Conservation (phyloP, 805 yeast species). For the Debaryomyces hansenii region DNA sequence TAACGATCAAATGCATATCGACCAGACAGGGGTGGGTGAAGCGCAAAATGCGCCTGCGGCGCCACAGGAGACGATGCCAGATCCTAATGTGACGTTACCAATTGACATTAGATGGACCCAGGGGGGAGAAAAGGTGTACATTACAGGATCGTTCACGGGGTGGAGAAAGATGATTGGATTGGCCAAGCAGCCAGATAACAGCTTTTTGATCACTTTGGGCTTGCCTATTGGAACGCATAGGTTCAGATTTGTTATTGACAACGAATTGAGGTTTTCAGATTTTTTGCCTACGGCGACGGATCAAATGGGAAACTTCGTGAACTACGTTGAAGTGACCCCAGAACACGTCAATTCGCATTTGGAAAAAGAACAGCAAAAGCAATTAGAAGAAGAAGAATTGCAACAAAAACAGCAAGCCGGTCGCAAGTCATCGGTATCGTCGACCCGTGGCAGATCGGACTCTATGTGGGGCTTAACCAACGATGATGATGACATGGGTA, state of each 20-base stretch:
- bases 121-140: conserved; percentile 95
- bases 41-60: neutral
- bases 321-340: conserved; percentile 76
- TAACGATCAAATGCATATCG: conserved; percentile 18
- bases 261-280: conserved; percentile 86
- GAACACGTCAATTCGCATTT: conserved; percentile 33
- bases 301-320: conserved; percentile 93
- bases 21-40: conserved; percentile 3
- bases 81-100: conserved; percentile 39
- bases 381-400: conserved; percentile 10
- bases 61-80: conserved; percentile 8
- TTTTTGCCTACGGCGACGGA: conserved; percentile 95
- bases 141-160: conserved; percentile 96
- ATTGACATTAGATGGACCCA: conserved; percentile 88
- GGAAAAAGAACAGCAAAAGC: conserved; percentile 21
- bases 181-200: conserved; percentile 51
- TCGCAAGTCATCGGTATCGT: conserved; percentile 32
- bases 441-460: conserved; percentile 43
- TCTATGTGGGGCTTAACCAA: conserved; percentile 57
- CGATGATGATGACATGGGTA: conserved; percentile 81
- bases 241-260: conserved; percentile 90
- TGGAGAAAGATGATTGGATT: conserved; percentile 98
- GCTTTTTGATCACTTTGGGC: conserved; percentile 68
- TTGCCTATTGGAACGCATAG: conserved; percentile 91
- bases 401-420: conserved; percentile 9